A percentile compares a stretch with the other conserved stretches of the same genome.
phyloP scores from a whole-genome alignment of 2,329 filamentous ascomycete genomes.

The Coniochaeta sp. region DNA sequence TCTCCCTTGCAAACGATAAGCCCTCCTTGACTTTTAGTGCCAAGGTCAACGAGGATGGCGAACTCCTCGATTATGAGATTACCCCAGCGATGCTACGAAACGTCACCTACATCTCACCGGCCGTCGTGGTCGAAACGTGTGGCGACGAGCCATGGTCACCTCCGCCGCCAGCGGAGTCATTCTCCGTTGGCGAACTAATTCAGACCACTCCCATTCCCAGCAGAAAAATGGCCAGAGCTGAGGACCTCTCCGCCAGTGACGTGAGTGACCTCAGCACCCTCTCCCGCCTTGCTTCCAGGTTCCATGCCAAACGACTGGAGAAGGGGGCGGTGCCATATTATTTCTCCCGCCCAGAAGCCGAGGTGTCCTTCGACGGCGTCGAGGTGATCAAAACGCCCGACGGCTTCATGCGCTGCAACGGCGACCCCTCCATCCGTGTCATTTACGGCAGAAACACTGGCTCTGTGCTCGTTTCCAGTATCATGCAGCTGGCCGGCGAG shows the following conservation, averaged over 20 bases:
- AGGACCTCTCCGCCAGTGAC: slow-evolving; percentile 33
- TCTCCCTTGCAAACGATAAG: slow-evolving; percentile 45
- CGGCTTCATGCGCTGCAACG: slow-evolving; percentile 25
- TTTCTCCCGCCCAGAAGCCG: slow-evolving; percentile 31
- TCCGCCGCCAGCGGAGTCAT: slow-evolving; percentile 11
- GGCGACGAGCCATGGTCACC: slow-evolving; percentile 23
- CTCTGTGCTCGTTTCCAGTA: slow-evolving; percentile 33
- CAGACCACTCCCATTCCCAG: slow-evolving; percentile 14
- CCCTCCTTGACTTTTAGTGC: slow-evolving; percentile 58
- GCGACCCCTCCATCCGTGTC: slow-evolving; percentile 45
- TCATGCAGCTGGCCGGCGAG: slow-evolving; percentile 57
- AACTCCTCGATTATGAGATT: slow-evolving; percentile 46
- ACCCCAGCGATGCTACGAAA: slow-evolving; percentile 44
- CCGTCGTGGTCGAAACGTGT: slow-evolving; percentile 37
- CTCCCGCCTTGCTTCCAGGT: slow-evolving; percentile 36
- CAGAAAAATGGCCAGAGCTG: slow-evolving; percentile 34
- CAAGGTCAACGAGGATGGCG: slow-evolving; percentile 43
- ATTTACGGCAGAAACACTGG: slow-evolving; percentile 20
- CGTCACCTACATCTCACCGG: slow-evolving; percentile 50
- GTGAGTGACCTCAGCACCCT: slow-evolving; percentile 40
- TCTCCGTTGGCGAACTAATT: slow-evolving; percentile 25
- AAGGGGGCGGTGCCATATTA: slow-evolving; percentile 45
- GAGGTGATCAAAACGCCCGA: slow-evolving; percentile 11
- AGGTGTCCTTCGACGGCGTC: slow-evolving; percentile 33
- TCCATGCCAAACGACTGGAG: slow-evolving; percentile 32